Base-by-base conservation (phyloP, 1,284 basidiomycete genomes). In the Ceratobasidium sp. region DNA sequence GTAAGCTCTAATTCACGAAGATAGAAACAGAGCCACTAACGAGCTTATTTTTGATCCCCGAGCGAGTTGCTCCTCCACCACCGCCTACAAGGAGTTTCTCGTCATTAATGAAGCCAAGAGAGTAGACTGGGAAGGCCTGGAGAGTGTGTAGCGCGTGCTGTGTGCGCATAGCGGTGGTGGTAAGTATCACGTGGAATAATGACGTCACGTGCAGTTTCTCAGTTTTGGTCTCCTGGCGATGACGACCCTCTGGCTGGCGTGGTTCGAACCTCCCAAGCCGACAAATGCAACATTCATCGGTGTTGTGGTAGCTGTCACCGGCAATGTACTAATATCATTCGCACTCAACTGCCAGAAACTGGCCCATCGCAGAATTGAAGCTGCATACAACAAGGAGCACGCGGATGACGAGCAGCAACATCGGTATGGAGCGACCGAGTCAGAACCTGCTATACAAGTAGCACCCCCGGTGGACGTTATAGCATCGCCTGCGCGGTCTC, bases 341-440 rank as follows among this genome's bases (percentile, higher is more conserved):
- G 96, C 96, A 2, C 88, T 98, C 81, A 96, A 96, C 82, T 86
- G 94, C 53, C 96, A 98, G 84, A 98, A 98, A 83, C 89, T 98
- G 6, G 95, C 95, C 0, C 96, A 98, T 85, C 88, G 89, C 80
- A 88, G 92, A 45, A 86, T 95, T 31, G 90, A 91, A 31, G 54
- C 71, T 42, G 69, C 69, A 73, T 73, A 73, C 69, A 73, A 63
- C 54, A 58, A 42, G 54, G 45, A 56, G 47, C 78, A 68, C 35
- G 65, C 33, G 49, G 56, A 56, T 13, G 76, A 58, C 31, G 82
- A 83, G 20, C 80, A 80, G 33, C 76, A 75, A 56, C 67, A 64
- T n/a, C 66, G 54, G 37, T 68, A 75, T 39, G 76, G 76, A 31
- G 76, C 35, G 42, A 54, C 53, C 66, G 64, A 65, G 20, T 77